These are phyloP conservation scores for Ocimum tenuiflorum DNA, from an alignment of 257 asterid species.

Conservation along the genomic window DNA sequence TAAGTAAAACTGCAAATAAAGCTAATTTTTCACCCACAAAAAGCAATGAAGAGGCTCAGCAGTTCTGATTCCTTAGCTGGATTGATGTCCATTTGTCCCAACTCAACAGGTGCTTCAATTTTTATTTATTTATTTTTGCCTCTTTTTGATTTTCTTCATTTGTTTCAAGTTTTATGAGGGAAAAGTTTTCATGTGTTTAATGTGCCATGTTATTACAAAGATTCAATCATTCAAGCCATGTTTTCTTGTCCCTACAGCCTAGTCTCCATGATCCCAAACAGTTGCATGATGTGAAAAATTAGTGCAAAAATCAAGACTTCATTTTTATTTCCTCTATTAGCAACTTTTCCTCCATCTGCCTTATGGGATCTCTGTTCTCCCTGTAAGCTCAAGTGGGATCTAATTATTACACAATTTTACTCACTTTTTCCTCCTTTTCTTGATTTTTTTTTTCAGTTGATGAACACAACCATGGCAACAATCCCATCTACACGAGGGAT, in stretches of 20 bases:
- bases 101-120: constrained; percentile 60
- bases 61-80: constrained; percentile 28
- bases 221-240: constrained; percentile 33
- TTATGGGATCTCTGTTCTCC: constrained; percentile 11
- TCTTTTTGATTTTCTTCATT: background rate
- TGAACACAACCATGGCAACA: constrained; percentile 38
- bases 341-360: constrained; percentile 5
- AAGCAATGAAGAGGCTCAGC: constrained; percentile 58
- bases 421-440: background rate
- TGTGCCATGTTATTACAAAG: constrained; percentile 10
- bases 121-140: too few species aligned
- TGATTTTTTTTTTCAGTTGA: background rate
- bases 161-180: too few species aligned
- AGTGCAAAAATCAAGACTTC: background rate
- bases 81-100: constrained; percentile 77
- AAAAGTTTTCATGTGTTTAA: background rate
- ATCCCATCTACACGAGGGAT: constrained; percentile 50
- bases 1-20: background rate
- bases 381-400: constrained; percentile 2
- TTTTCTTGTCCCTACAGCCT: constrained; percentile 35
- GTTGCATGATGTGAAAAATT: background rate
- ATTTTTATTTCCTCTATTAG: constrained; percentile 27
- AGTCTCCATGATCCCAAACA: constrained; percentile 8
- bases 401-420: background rate
- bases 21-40: too few species aligned